Evolutionary conservation across 306 rosid genomes (phyloP).

Genomic region (Luffa aegyptiaca): DNA sequence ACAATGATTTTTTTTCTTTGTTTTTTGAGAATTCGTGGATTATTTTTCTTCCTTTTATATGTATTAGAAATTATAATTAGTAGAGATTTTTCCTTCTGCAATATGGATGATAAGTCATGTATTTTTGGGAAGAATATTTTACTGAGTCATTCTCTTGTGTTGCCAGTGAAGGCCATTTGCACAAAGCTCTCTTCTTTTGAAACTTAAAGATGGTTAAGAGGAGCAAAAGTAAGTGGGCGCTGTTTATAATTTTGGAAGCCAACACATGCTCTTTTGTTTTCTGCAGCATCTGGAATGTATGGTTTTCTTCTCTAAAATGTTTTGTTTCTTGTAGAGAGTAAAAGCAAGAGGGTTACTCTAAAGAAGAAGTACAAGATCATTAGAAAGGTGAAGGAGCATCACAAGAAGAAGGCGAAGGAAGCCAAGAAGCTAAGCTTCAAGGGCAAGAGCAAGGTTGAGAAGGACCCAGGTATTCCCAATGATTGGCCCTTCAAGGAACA

Average conservation of each 20-base stretch:
- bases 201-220: slow-evolving; percentile 50
- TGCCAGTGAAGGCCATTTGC: background rate
- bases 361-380: slow-evolving; percentile 80
- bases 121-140: background rate
- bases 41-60: background rate
- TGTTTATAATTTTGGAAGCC: background rate
- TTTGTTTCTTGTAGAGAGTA: slow-evolving; percentile 55
- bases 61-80: too few relatives aligned
- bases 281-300: background rate
- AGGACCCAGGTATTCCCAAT: slow-evolving; percentile 97
- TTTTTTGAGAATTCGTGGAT: too few relatives aligned
- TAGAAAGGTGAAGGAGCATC: slow-evolving; percentile 80
- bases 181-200: background rate
- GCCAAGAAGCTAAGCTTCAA: slow-evolving; percentile 64
- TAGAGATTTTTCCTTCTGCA: background rate
- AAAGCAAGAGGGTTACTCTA: slow-evolving; percentile 83
- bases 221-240: slow-evolving; percentile 61
- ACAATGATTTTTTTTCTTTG: too few relatives aligned
- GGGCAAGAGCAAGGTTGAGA: slow-evolving; percentile 63
- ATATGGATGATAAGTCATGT: background rate
- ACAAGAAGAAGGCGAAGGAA: slow-evolving; percentile 76
- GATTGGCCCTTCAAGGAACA: slow-evolving; percentile 98
- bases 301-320: background rate
- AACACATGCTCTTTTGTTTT: background rate
- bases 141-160: background rate